Conservation (phyloP, 495 filamentous ascomycete genomes). For the Aspergillus saccharolyticus region DNA sequence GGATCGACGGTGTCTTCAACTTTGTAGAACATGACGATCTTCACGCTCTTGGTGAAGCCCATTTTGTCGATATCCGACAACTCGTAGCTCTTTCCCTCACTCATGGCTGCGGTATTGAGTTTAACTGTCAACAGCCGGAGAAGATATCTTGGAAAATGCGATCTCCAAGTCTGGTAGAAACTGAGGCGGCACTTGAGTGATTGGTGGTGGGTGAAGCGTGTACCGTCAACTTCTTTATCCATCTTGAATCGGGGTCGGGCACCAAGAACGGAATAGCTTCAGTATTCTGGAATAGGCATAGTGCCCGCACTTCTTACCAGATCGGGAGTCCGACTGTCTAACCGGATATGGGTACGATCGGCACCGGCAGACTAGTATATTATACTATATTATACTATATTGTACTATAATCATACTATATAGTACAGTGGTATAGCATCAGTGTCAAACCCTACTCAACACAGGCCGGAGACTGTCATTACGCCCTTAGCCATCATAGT, state of each 20-base stretch:
- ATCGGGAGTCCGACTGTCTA: not conserved
- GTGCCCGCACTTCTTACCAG: not conserved
- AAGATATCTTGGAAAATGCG: too few relatives aligned
- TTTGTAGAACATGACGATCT: slow-evolving; percentile 20
- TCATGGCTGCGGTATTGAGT: slow-evolving; percentile 2
- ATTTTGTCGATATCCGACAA: slow-evolving; percentile 22
- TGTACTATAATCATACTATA: too few relatives aligned
- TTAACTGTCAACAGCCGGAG: too few relatives aligned
- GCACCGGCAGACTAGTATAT: not conserved
- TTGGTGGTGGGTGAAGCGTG: not conserved
- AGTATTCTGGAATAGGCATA: not conserved
- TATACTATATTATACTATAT: too few relatives aligned
- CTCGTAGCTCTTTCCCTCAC: slow-evolving; percentile 12
- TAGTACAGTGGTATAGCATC: too few relatives aligned
- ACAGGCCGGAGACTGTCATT: too few relatives aligned
- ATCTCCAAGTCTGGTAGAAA: too few relatives aligned
- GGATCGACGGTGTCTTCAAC: slow-evolving; percentile 6
- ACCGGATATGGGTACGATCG: not conserved
- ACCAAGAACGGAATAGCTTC: not conserved
- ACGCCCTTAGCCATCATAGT: too few relatives aligned
- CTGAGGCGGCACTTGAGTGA: not conserved
- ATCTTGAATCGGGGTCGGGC: not conserved
- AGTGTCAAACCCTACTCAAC: too few relatives aligned
- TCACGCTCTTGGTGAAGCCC: slow-evolving; percentile 17
- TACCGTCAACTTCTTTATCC: not conserved